Evolutionary conservation across 176 grass and related monocot genomes (phyloP), one percentile per base, ranked within the genome.

Genomic region (Bromus sterilis): DNA sequence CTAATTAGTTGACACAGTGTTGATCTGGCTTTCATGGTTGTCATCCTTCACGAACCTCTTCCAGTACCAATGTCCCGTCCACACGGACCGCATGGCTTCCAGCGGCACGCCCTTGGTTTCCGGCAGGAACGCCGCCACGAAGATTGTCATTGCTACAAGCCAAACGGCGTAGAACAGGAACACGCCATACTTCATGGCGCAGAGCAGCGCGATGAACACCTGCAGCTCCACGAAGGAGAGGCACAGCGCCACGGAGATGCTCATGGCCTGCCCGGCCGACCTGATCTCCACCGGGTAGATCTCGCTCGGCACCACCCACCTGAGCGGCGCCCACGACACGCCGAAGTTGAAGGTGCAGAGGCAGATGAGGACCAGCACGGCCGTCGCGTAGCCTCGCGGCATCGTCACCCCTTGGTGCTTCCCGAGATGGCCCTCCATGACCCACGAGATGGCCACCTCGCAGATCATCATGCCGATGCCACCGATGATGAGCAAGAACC

Each of bases 21-120:
- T 37, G 32, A n/a, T 34, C n/a, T 35, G 71, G 10, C 2, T 56
- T 34, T 73, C 67, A 16, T 81, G 85, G 10, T 68, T 68, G 28
- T 9, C 51, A 12, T 94, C 66, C 25, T 16, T n/a, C 41, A 68
- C 71, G 56, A 89, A 97, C 26, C 78, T 87, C 32, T 26, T 63
- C 94, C 91, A 97, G 66, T 86, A 94, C 87, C 91, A 94, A 66
- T 97, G 94, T 1, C 16, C 13, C 7, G 34, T 71, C 80, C 80
- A 87, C 2, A 93, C 43, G 1, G 67, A 14, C 0, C 10, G 53
- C 91, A 94, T 97, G 14, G 85, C 74, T 75, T 94, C 91, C n/a
- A 94, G 25, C 3, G 89, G 94, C 28, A 97, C 77, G 11, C 94
- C 91, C 21, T 89, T 92, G 3, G 91, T 97, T 86, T 94, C 94